Evolutionary conservation across 345 rosid genomes (phyloP).

Genomic region (Salix suchowensis): DNA sequence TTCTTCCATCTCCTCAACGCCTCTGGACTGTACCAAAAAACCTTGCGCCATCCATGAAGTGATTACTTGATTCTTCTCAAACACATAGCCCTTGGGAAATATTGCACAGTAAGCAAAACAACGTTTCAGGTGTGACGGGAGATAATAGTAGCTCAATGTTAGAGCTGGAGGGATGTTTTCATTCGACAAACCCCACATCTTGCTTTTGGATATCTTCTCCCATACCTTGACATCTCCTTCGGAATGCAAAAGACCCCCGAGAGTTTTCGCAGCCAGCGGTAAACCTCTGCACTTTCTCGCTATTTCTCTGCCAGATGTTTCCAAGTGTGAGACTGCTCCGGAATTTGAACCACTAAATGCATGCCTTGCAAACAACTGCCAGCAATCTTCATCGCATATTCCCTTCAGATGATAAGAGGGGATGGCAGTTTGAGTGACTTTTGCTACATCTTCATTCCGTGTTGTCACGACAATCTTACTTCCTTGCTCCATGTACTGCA

Average conservation of each 20-base stretch:
- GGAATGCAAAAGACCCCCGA: constrained; percentile 6
- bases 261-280: constrained; percentile 10
- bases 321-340: neutral
- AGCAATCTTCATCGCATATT: constrained; percentile 2
- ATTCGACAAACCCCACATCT: neutral
- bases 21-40: neutral
- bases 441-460: neutral
- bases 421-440: neutral
- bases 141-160: constrained; percentile 14
- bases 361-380: constrained; percentile 9
- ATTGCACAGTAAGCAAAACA: constrained; percentile 21
- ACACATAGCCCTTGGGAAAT: constrained; percentile 9
- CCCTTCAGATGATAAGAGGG: neutral
- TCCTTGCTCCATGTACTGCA: neutral
- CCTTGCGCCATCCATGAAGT: constrained; percentile 23
- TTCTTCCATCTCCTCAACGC: constrained; percentile 1
- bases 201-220: constrained; percentile 10
- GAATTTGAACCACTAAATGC: neutral
- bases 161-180: constrained; percentile 7
- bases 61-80: constrained; percentile 6
- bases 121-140: constrained; percentile 14
- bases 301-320: constrained; percentile 12
- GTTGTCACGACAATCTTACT: constrained; percentile 7
- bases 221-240: neutral
- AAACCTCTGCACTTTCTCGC: constrained; percentile 5